Evolutionary conservation across 2,329 filamentous ascomycete species (phyloP), one percentile per base, ranked within the genome.

Genomic region (Penicillium sclerotiorum): DNA sequence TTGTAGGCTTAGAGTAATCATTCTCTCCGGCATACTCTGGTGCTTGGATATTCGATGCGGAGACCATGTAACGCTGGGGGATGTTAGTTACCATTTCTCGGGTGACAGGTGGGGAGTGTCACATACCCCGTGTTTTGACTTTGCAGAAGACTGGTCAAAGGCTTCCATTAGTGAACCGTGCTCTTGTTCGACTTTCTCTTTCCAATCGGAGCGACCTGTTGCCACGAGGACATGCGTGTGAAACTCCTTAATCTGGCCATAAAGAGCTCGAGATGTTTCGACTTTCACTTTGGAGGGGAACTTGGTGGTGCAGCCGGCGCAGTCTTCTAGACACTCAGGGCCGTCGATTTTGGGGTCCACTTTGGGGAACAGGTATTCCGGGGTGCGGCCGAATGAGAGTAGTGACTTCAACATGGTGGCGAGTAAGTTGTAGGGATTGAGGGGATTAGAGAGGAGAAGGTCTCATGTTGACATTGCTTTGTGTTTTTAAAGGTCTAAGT

Each of bases 51-150:
- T 71, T 70, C 15, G 69, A 71, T 4, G 69, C 68, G 1, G 68
- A 71, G 36, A 72, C 60, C 65, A 69, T 71, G 3, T 69, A 57
- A 15, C 59, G 58, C 69, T 72, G 21, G 3, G 47, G 33, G 9
- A 21, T 15, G 13, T 44, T 25, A 57, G 27, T 28, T n/a, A n/a
- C n/a, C n/a, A n/a, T n/a, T n/a, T n/a, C n/a, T n/a, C n/a, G n/a
- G n/a, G n/a, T n/a, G n/a, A n/a, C n/a, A n/a, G 17, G n/a, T n/a
- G 9, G 15, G 0, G 9, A 8, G 18, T 8, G 2, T 30, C 6
- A 59, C 68, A 37, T 73, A 90, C 88, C 50, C 88, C 88, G 56
- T 89, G 89, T 21, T 70, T 79, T 1, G 86, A 86, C 66, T 79
- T 80, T 9, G 77, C 74, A 1, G 79, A 77, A 46, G 76, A 75